These are phyloP conservation scores for Hydnum rufescens DNA, from an alignment of 768 basidiomycete genomes.

Conservation along the genomic window DNA sequence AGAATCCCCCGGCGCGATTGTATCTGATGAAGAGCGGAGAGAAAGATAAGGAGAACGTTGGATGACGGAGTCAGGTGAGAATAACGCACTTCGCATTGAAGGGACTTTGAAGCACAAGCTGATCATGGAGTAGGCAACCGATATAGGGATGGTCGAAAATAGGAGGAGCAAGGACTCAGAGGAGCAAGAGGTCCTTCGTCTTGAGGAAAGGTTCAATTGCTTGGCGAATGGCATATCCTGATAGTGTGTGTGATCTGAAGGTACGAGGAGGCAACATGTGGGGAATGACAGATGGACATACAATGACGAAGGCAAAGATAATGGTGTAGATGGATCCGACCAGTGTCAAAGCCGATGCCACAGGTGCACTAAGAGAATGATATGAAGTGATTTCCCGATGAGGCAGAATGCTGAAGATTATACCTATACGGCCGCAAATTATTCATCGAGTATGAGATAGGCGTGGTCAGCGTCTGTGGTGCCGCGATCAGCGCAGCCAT, in stretches of 20 bases:
- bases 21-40: conserved; percentile 9
- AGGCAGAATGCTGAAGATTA: conserved; percentile 2
- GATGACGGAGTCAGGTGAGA: no score
- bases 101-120: conserved; percentile 25
- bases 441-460: no score
- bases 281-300: conserved; percentile 1
- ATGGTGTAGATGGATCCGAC: no score
- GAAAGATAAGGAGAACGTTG: conserved; percentile 12
- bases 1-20: conserved; percentile 17
- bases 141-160: conserved; percentile 21
- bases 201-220: conserved; percentile 21
- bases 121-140: conserved; percentile 25
- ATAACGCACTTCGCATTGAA: conserved; percentile 18
- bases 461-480: conserved; percentile 21
- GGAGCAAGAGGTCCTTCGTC: no score
- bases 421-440: conserved; percentile 23
- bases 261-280: no score
- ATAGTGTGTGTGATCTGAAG: no score
- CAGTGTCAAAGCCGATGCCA: no score
- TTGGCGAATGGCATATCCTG: conserved; percentile 16
- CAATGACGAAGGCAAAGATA: no score
- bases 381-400: not conserved
- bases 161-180: conserved; percentile 21
- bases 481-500: no score
- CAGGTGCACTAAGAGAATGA: no score